Conservation (phyloP, 164 flowering plant species). For the Annona cherimola region DNA sequence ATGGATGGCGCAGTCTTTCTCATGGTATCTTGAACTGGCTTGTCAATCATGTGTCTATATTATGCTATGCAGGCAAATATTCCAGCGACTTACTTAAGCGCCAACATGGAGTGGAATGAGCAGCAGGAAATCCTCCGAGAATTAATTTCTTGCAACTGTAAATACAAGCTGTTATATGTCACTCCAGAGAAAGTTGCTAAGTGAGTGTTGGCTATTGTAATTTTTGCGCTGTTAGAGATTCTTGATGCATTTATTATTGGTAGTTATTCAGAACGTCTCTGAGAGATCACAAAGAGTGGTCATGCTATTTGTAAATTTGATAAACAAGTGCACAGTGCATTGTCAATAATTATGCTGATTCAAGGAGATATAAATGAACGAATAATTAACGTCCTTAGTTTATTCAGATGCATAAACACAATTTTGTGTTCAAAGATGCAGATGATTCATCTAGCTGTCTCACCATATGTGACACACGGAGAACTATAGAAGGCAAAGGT, state of each 20-base stretch:
- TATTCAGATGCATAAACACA: not conserved
- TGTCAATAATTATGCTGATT: not conserved
- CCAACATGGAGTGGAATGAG: slow-evolving; percentile 91
- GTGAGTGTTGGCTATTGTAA: slow-evolving; percentile 7
- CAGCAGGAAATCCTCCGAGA: slow-evolving; percentile 91
- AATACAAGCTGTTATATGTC: slow-evolving; percentile 82
- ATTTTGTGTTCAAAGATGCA: not conserved
- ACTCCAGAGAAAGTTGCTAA: slow-evolving; percentile 94
- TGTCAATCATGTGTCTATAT: not conserved
- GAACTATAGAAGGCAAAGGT: too few relatives aligned
- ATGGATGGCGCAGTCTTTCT: not conserved
- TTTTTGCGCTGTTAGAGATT: not conserved
- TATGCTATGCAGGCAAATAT: slow-evolving; percentile 61
- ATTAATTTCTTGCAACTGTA: slow-evolving; percentile 55
- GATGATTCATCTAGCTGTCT: not conserved
- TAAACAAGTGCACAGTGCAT: not conserved
- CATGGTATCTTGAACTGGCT: not conserved
- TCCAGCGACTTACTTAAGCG: slow-evolving; percentile 85
- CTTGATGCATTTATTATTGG: not conserved
- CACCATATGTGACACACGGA: too few relatives aligned
- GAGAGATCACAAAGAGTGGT: not conserved
- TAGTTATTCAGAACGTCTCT: not conserved
- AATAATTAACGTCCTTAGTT: not conserved
- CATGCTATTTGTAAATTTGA: not conserved
- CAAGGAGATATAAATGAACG: not conserved